Base-by-base conservation (phyloP, 306 rosid species). In the Abrus pulchellus region DNA sequence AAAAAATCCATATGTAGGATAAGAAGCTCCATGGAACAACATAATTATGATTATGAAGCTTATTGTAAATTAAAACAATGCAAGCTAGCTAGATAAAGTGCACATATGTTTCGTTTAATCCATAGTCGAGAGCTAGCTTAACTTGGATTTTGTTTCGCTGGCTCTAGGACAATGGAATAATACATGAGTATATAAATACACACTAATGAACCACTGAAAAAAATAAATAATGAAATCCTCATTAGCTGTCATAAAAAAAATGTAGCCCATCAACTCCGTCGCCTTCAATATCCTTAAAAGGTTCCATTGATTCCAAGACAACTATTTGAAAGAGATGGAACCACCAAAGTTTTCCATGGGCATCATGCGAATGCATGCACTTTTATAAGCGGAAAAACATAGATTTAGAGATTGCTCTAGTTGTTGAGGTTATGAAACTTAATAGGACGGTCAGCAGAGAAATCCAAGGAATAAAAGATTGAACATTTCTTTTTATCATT, bases 321-420 rank as follows among this genome's bases (percentile, higher is more conserved):
- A 75, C 30, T 56, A 75, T 68, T 74, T 36, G 72, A 82, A 75
- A 67, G 85, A 68, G 85, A 82, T 48, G 40, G 49, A 67, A 36
- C 65, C 7, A 34, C 57, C 65, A 82, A 72, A 55, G 80, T 67
- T 74, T 65, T 65, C 50, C 73, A 36, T 3, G 41, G 14, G 33
- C 32, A 41, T 27, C 43, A 63, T 32, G 12, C 9, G 13, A 53
- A 33, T 13, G 61, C 75, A 43, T 14, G 55, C 52, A 81, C 33
- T 80, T 72, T 80, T 72, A 30, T 34, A 3, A 28, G 30, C n/a
- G 30, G 34, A 80, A 41, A 2, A 65, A 79, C 62, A 64, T 33
- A 52, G 2, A 36, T 30, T 28, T 4, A 48, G 3, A 49, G 11
- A 13, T 49, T 80, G 33, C 36, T 76, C 38, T 65, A 4, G 12